Percentiles rank a stretch among this genome's conserved stretches.
Conservation (phyloP, 176 grass and related monocot species). For the Musa beccarii region DNA sequence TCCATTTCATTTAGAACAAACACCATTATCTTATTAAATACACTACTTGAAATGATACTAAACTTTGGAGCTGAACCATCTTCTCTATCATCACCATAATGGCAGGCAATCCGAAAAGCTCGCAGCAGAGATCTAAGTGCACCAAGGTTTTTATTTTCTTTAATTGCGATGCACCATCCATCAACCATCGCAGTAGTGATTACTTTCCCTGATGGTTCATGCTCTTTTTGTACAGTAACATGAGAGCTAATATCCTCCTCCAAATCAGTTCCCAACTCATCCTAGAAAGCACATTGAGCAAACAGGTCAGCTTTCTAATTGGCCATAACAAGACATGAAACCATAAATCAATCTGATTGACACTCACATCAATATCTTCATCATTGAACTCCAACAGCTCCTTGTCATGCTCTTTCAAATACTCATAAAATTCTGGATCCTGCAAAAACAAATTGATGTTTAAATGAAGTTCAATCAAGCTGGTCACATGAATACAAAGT, state of each 20-base stretch:
- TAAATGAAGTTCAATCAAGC: not conserved
- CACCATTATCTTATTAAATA: conserved; percentile 92
- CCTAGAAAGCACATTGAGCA: conserved; percentile 33
- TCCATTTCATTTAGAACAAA: conserved; percentile 90
- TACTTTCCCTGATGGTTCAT: conserved; percentile 43
- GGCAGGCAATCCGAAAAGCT: conserved; percentile 74
- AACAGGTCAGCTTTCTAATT: conserved; percentile 9
- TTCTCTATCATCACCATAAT: conserved; percentile 71
- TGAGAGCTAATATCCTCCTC: conserved; percentile 34
- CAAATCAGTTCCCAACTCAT: conserved; percentile 32
- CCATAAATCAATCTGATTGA: not conserved
- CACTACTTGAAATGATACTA: conserved; percentile 67
- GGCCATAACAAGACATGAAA: conserved; percentile 7
- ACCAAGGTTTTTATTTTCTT: conserved; percentile 40
- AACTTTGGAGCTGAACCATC: conserved; percentile 60
- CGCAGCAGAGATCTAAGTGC: conserved; percentile 60
- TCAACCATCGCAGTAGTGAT: conserved; percentile 92
- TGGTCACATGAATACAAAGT: not conserved
- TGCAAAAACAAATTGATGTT: conserved; percentile 8
- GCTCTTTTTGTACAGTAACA: conserved; percentile 21
- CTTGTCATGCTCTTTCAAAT: conserved; percentile 67
- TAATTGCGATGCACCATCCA: conserved; percentile 51
- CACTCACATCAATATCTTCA: conserved; percentile 62
- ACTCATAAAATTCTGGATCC: conserved; percentile 90
- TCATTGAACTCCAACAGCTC: conserved; percentile 65